A percentile compares a stretch with the other conserved stretches of the same genome.
Conservation (phyloP, 2,329 filamentous ascomycete species). For the Exophiala sideris region DNA sequence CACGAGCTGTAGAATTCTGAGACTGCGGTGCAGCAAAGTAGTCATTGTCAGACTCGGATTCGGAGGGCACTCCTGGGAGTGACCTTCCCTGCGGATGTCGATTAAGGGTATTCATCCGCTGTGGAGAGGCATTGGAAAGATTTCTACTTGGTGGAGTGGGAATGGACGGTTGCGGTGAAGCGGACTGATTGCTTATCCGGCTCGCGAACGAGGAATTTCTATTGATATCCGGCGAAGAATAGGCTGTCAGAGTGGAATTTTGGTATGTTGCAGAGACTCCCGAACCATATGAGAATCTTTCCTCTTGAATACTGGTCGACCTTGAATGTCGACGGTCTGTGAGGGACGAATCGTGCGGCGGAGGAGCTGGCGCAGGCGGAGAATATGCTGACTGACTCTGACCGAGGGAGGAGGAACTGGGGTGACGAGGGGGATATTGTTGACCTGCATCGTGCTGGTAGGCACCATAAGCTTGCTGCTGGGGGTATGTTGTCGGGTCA, state of each 20-base stretch:
- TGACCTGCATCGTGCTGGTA: conserved; percentile 20
- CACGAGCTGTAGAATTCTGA: conserved; percentile 28
- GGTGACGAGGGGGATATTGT: conserved; percentile 13
- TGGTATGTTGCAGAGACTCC: conserved; percentile 11
- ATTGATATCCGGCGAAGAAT: conserved; percentile 24
- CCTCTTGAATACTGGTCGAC: conserved; percentile 25
- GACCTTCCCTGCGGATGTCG: conserved; percentile 58
- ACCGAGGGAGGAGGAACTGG: conserved; percentile 10
- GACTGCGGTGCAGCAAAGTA: conserved; percentile 29
- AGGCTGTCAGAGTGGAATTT: conserved; percentile 11
- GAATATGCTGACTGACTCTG: conserved; percentile 19
- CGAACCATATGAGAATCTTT: conserved; percentile 15
- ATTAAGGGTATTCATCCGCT: conserved; percentile 51
- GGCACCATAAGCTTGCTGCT: conserved; percentile 16
- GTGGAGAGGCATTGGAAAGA: conserved; percentile 48
- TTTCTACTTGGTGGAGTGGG: conserved; percentile 51
- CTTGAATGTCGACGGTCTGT: conserved; percentile 33
- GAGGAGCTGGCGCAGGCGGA: conserved; percentile 38
- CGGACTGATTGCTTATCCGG: conserved; percentile 31
- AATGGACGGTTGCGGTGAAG: conserved; percentile 38
- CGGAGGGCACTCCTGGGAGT: conserved; percentile 55
- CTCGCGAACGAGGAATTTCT: conserved; percentile 27
- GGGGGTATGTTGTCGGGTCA: conserved; percentile 11
- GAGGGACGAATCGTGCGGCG: conserved; percentile 40
- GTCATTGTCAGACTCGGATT: conserved; percentile 37